Conservation (phyloP, 805 yeast genomes). For the Yarrowia alimentaria region DNA sequence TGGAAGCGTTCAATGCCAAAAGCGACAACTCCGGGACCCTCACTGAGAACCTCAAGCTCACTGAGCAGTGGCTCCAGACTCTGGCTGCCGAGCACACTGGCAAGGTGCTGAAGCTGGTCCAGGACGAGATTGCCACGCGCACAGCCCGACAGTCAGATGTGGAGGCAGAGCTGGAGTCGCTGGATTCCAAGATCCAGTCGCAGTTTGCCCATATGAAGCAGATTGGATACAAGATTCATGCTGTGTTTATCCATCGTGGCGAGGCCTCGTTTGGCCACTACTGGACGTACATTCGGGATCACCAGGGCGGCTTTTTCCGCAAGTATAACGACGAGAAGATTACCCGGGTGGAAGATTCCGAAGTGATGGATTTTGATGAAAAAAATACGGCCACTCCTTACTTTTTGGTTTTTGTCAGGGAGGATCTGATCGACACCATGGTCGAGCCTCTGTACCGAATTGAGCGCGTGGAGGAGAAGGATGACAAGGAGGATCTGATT, state of each 20-base stretch:
- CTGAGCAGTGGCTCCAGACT: slow-evolving; percentile 56
- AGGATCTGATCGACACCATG: slow-evolving; percentile 48
- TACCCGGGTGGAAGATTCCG: slow-evolving; percentile 64
- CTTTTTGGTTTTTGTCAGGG: slow-evolving; percentile 77
- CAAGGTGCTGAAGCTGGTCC: slow-evolving; percentile 38
- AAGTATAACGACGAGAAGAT: slow-evolving; percentile 95
- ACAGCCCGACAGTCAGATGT: slow-evolving; percentile 48
- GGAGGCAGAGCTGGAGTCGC: slow-evolving; percentile 44
- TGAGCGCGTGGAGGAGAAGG: slow-evolving; percentile 4
- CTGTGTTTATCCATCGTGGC: slow-evolving; percentile 92
- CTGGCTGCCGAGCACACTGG: slow-evolving; percentile 28
- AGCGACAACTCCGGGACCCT: slow-evolving; percentile 46
- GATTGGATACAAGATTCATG: slow-evolving; percentile 79
- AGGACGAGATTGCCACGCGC: slow-evolving; percentile 48
- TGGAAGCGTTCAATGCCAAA: slow-evolving; percentile 15
- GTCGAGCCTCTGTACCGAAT: slow-evolving; percentile 28
- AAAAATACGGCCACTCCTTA: slow-evolving; percentile 89
- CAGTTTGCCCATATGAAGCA: slow-evolving; percentile 63
- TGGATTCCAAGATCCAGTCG: slow-evolving; percentile 51
- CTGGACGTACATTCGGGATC: slow-evolving; percentile 90
- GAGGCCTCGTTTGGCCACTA: slow-evolving; percentile 96
- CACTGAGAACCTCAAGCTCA: slow-evolving; percentile 53
- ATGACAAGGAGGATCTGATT: slow-evolving; percentile 12
- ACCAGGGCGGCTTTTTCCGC: slow-evolving; percentile 63
- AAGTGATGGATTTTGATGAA: slow-evolving; percentile 39